A percentile compares a stretch with the other conserved stretches of the same genome.
These are phyloP conservation scores for Holtermanniella nyarrowii DNA, from an alignment of 768 basidiomycete species.

Conservation along the genomic window DNA sequence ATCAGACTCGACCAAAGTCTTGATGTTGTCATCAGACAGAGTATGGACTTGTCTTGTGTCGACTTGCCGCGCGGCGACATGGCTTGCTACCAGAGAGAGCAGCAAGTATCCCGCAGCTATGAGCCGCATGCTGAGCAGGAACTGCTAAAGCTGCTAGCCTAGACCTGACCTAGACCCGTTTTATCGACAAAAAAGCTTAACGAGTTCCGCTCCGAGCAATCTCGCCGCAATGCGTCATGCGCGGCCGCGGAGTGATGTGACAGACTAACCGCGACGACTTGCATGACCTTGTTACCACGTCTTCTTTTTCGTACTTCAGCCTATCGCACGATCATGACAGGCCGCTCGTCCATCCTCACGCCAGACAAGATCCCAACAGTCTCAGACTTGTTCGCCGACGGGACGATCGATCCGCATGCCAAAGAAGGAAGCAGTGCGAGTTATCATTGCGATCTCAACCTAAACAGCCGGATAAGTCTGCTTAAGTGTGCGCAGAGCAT, in stretches of 20 bases:
- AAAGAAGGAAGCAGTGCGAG: background rate
- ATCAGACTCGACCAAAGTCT: conserved; percentile 6
- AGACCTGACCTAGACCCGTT: too few species aligned
- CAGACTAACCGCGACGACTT: too few species aligned
- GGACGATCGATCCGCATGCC: conserved; percentile 4
- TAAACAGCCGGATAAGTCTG: conserved; percentile 27
- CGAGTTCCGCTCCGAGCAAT: too few species aligned
- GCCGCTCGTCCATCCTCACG: background rate
- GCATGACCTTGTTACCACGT: too few species aligned
- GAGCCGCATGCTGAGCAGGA: too few species aligned
- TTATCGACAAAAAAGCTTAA: too few species aligned
- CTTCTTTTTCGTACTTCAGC: background rate
- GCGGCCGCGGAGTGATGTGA: too few species aligned
- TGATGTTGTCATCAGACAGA: conserved; percentile 12
- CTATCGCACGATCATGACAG: background rate
- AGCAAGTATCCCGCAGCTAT: too few species aligned
- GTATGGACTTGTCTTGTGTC: conserved; percentile 2
- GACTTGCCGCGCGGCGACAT: background rate
- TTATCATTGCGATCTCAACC: conserved; percentile 5
- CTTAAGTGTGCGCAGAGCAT: conserved; percentile 19
- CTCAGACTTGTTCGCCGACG: conserved; percentile 14
- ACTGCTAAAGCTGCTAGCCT: too few species aligned
- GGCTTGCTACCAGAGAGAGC: too few species aligned
- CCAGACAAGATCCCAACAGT: conserved; percentile 23
- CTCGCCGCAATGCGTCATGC: too few species aligned